Conservation (phyloP, 192 early-diverging fungal species). For the Dissophora ornata region DNA sequence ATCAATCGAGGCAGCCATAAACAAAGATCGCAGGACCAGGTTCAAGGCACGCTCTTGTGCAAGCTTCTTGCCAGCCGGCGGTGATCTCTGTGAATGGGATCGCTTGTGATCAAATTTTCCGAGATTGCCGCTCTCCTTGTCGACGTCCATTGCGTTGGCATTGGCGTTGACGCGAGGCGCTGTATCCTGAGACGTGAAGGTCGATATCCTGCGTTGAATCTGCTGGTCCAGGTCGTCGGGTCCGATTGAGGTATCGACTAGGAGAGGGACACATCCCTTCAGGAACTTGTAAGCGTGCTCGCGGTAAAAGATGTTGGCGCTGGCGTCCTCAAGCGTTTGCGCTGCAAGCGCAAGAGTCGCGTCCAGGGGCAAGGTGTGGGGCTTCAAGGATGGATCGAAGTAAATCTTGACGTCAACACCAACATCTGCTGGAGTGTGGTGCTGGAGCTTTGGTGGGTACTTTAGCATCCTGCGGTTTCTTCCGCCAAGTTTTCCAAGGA, state of each 20-base stretch:
- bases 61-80: conserved; percentile 66
- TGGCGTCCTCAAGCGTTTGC: conserved; percentile 65
- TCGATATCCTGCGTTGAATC: conserved; percentile 51
- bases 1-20: conserved; percentile 70
- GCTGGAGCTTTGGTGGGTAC: conserved; percentile 69
- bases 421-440: conserved; percentile 56
- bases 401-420: conserved; percentile 70
- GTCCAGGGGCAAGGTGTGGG: conserved; percentile 70
- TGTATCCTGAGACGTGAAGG: conserved; percentile 30
- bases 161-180: conserved; percentile 15
- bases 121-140: conserved; percentile 50
- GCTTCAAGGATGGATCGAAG: conserved; percentile 64
- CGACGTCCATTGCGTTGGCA: conserved; percentile 54
- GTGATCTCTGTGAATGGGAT: conserved; percentile 36
- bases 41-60: conserved; percentile 75
- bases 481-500: conserved; percentile 98
- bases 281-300: conserved; percentile 75
- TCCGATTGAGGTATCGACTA: conserved; percentile 74
- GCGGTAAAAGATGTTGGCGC: conserved; percentile 63
- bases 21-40: conserved; percentile 70
- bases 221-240: conserved; percentile 55
- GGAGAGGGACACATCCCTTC: conserved; percentile 71
- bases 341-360: conserved; percentile 63
- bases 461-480: conserved; percentile 90
- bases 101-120: conserved; percentile 40